These are phyloP conservation scores for Chamaecyparis obtusa DNA, from an alignment of 75 land plant species.

Conservation along the genomic window DNA sequence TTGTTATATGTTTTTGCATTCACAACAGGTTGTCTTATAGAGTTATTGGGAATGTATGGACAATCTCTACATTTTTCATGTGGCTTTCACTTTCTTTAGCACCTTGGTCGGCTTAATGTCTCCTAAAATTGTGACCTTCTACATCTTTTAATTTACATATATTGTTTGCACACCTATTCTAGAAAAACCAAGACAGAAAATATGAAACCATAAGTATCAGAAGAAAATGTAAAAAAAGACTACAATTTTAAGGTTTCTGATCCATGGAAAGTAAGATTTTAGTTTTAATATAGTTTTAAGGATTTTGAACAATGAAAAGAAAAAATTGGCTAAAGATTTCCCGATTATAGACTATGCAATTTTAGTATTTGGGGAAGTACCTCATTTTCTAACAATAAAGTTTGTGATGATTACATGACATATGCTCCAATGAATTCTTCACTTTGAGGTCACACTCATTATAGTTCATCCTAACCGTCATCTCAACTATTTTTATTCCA, in stretches of 20 bases:
- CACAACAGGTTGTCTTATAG: slow-evolving; percentile 28
- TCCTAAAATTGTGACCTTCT: slow-evolving; percentile 52
- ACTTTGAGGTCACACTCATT: slow-evolving; percentile 52
- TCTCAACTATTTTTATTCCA: slow-evolving; percentile 27
- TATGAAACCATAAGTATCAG: not conserved
- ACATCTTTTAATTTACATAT: too few species aligned
- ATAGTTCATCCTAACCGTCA: slow-evolving; percentile 56
- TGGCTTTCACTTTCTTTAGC: slow-evolving; percentile 31
- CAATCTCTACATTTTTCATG: slow-evolving; percentile 44
- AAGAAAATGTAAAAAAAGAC: not conserved
- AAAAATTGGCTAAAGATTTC: too few species aligned
- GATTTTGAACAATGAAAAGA: not conserved
- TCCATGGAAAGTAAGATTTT: too few species aligned
- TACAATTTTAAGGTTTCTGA: too few species aligned
- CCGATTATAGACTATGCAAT: too few species aligned
- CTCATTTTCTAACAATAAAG: not conserved
- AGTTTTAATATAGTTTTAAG: too few species aligned
- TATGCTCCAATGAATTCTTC: slow-evolving; percentile 24
- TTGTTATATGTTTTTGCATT: too few species aligned
- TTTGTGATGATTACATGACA: slow-evolving; percentile 30
- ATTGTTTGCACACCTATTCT: slow-evolving; percentile 32
- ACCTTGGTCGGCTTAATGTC: slow-evolving; percentile 36
- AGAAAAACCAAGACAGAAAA: too few species aligned
- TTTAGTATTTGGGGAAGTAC: not conserved
- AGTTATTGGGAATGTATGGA: slow-evolving; percentile 38